These are phyloP conservation scores for Meripilus lineatus DNA, from an alignment of 1,284 basidiomycete genomes.

Conservation along the genomic window DNA sequence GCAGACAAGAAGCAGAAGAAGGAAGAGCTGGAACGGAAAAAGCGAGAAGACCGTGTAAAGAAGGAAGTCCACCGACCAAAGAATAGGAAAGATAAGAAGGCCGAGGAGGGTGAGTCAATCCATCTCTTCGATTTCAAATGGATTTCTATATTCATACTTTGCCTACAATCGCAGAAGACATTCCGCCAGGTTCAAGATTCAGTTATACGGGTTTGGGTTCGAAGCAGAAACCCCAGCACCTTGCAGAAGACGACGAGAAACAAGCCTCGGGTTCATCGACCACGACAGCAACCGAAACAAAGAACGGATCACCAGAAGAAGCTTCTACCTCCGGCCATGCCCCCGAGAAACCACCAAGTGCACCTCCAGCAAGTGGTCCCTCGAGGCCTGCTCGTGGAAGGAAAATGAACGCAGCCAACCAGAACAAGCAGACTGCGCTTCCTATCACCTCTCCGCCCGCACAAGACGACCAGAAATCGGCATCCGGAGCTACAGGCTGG, in stretches of 20 bases:
- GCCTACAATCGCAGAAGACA: neutral
- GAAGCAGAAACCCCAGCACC: neutral
- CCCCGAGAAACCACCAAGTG: neutral
- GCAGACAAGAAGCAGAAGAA: conserved; percentile 7
- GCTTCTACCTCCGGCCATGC: neutral
- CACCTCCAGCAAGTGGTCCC: conserved; percentile 4
- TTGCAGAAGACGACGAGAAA: neutral
- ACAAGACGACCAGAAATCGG: neutral
- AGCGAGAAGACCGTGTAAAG: conserved; percentile 3
- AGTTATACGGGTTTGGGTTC: neutral
- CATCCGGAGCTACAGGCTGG: neutral
- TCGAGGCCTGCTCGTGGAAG: conserved; percentile 7
- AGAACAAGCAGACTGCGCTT: neutral
- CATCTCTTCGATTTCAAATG: neutral
- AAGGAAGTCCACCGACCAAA: too few relatives aligned
- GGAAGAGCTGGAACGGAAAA: conserved; percentile 1
- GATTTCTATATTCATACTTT: neutral
- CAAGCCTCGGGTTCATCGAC: neutral
- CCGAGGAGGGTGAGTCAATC: conserved; percentile 1
- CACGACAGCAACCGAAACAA: neutral
- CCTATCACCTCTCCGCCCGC: neutral
- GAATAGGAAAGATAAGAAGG: conserved; percentile 1
- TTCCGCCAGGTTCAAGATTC: neutral
- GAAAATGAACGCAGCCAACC: conserved; percentile 8
- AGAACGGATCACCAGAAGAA: neutral